Evolutionary conservation across 306 rosid species (phyloP), one percentile per base, ranked within the genome.

Genomic region (Sphenostylis stenocarpa): DNA sequence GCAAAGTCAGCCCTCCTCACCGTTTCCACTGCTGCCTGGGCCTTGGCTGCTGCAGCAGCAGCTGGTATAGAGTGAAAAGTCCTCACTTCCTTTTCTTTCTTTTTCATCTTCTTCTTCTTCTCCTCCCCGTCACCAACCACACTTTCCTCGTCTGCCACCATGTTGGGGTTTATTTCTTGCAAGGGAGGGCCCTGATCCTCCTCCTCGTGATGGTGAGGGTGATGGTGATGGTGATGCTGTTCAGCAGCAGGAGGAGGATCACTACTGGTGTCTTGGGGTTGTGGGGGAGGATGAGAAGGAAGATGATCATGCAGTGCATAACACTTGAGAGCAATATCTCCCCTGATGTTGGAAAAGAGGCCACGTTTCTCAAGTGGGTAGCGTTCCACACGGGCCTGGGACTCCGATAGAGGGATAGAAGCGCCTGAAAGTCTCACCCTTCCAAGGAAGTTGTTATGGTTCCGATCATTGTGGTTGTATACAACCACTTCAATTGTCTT

Each of bases 361-460:
- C 85, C 87, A 19, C 95, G 80, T 80, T 89, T 91, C 31, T 96
- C 97, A 67, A 96, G 98, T 14, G 99, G 99, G 88, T 81, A 96
- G 24, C 94, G 88, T 73, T 85, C 91, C 16, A 89, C 34, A 16
- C 9, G 16, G 8, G 94, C 88, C 26, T 87, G 86, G 11, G 93
- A 82, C 67, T 92, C 90, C 10, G 96, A 88, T 0, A 83, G 24
- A 20, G 96, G 92, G 39, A 95, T 86, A 75, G 89, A 84, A 63
- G 19, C 70, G 55, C 97, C 96, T 51, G 88, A 77, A 74, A 95
- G 87, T 76, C 83, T 77, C 61, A 95, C 98, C 2, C 90, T 86
- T 72, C 99, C 99, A 10, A 95, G 97, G 70, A 89, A 87, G 44
- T 86, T 88, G 39, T 81, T 82, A 31, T 82, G 85, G 79, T 81